Percentiles rank a stretch among this genome's conserved stretches.
Evolutionary conservation across 306 rosid genomes (phyloP).

Genomic region (Dalbergia cochinchinensis): DNA sequence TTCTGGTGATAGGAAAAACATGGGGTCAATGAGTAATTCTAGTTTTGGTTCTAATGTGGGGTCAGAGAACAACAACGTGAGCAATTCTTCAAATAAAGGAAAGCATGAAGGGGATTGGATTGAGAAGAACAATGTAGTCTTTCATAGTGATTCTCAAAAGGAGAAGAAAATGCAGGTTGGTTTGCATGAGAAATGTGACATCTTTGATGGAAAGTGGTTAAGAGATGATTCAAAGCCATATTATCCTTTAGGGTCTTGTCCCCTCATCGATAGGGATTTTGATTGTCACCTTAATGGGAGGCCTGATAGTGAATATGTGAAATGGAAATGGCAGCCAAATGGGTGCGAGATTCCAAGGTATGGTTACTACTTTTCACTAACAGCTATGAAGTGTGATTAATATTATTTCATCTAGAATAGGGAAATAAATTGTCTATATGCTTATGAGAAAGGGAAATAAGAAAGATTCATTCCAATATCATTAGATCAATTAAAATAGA

Average conservation of each 20-base stretch:
- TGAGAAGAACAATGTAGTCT: constrained; percentile 37
- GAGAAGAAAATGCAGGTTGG: constrained; percentile 33
- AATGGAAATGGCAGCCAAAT: constrained; percentile 96
- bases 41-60: constrained; percentile 31
- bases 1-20: not conserved
- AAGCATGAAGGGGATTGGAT: constrained; percentile 30
- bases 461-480: not conserved
- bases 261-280: constrained; percentile 74
- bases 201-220: constrained; percentile 84
- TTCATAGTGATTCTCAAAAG: constrained; percentile 23
- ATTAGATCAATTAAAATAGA: not conserved
- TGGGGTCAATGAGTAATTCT: constrained; percentile 21
- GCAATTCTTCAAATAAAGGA: constrained; percentile 18
- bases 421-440: not conserved
- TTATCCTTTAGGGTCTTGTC: constrained; percentile 85
- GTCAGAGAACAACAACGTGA: constrained; percentile 22
- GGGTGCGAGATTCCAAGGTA: constrained; percentile 88
- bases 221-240: constrained; percentile 84
- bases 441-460: not conserved
- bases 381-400: not conserved
- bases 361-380: constrained; percentile 5
- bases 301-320: constrained; percentile 71
- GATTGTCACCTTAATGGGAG: constrained; percentile 76
- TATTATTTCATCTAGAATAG: not conserved
- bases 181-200: constrained; percentile 65